Evolutionary conservation across 1,284 basidiomycete species (phyloP), one percentile per base, ranked within the genome.

Genomic region (Hymenochaete sp.): DNA sequence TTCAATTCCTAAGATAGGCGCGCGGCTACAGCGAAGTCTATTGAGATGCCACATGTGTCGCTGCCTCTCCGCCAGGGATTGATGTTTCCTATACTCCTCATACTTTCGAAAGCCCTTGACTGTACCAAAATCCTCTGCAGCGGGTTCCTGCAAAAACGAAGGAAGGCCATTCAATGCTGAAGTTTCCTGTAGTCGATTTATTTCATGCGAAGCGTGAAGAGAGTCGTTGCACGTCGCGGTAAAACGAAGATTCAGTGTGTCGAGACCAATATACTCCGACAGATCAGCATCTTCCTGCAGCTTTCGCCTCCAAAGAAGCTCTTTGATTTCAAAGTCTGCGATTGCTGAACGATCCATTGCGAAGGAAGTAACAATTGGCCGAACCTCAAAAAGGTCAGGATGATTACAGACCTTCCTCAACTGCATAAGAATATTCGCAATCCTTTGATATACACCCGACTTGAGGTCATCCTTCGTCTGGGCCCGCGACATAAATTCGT

Each of bases 381-480:
- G 78, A 14, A 95, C 87, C 64, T 98, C 95, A 62, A 98, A 97
- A 18, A 98, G 70, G 59, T 97, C 88, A 0, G 93, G 93, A 60
- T 97, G 93, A 56, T 96, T 96, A 70, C 93, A 95, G 31, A 93
- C 90, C 65, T 93, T 93, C 42, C 90, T 77, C 16, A 96, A 72
- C 61, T 98, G 95, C 93, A 98, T 98, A 49, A 98, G 73, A 50
- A 95, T 89, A 61, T 98, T 98, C 63, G 93, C 92, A 50, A 98
- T 92, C 61, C 93, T 93, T 62, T 84, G 81, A 56, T 87, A 87
- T 1, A 83, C 71, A 2, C 93, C 95, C 3, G 88, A 91, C 13
- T 83, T 73, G 39, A 98, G 72, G 11, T 89, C 89, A 55, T 89
- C 82, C 32, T 79, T 77, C 2, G 95, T 98, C 50, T 91, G 82